Percentiles rank a stretch among this genome's conserved stretches.
These are phyloP conservation scores for Xylaria intraflava DNA, from an alignment of 495 filamentous ascomycete genomes.

Conservation along the genomic window DNA sequence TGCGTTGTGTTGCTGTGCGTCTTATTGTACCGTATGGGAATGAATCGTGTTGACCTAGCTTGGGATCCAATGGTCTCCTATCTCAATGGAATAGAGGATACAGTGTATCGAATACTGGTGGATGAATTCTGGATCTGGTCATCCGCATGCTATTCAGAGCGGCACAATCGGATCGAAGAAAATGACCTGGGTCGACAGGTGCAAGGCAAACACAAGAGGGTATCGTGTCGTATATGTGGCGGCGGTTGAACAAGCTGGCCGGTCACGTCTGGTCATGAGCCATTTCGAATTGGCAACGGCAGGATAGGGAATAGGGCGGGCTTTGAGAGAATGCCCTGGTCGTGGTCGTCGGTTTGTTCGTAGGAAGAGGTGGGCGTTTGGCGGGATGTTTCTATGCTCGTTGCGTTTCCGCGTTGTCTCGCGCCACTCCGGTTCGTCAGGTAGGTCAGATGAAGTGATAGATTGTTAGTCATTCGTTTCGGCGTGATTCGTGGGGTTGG, in stretches of 20 bases:
- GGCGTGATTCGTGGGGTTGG: not conserved
- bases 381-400: not conserved
- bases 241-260: conserved; percentile 14
- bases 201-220: conserved; percentile 12
- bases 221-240: conserved; percentile 7
- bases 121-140: not conserved
- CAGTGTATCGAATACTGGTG: not conserved
- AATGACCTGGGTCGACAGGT: not conserved
- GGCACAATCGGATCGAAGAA: not conserved
- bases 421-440: not conserved
- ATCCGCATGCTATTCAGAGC: not conserved
- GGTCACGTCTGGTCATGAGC: conserved; percentile 19
- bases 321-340: conserved; percentile 1
- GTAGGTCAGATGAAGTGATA: not conserved
- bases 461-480: not conserved
- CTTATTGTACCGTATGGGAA: not conserved
- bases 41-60: not conserved
- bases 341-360: not conserved
- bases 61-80: not conserved
- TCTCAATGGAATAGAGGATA: not conserved
- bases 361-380: not conserved
- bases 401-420: not conserved
- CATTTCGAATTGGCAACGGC: conserved; percentile 4
- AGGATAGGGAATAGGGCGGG: not conserved
- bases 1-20: not conserved